Percentiles rank a stretch among this genome's conserved stretches.
Conservation (phyloP, 495 filamentous ascomycete genomes). For the Neurospora sp. region DNA sequence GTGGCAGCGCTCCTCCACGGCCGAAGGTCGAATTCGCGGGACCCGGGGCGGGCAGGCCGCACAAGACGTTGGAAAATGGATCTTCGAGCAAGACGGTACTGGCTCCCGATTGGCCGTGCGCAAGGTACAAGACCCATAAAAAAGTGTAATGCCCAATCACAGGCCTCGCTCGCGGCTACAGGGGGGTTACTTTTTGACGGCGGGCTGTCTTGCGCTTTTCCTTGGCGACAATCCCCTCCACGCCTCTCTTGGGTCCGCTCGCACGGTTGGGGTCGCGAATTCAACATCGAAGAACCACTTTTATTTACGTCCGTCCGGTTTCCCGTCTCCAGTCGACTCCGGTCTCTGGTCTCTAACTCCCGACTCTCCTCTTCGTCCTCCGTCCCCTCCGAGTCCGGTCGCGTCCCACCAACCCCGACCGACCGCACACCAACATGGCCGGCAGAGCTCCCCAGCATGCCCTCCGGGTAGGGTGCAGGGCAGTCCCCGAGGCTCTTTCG, state of each 20-base stretch:
- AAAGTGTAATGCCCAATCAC: not conserved
- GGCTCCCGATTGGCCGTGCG: not conserved
- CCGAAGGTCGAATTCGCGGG: not conserved
- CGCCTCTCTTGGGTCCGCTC: not conserved
- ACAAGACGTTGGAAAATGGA: not conserved
- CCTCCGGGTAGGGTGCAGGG: conserved; percentile 13
- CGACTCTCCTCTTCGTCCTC: not conserved
- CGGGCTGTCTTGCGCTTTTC: not conserved
- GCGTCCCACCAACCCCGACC: not conserved
- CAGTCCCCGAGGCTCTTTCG: conserved; percentile 6
- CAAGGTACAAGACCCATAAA: not conserved
- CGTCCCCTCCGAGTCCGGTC: not conserved
- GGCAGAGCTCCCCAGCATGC: conserved; percentile 2
- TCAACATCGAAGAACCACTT: conserved; percentile 1
- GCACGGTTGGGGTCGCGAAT: not conserved
- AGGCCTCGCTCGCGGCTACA: not conserved
- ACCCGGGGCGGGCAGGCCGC: not conserved
- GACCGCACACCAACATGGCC: conserved; percentile 11
- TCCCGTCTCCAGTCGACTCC: not conserved
- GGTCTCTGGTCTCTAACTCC: not conserved
- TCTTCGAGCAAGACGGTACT: not conserved
- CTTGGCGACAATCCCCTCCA: not conserved
- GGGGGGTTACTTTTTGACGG: not conserved
- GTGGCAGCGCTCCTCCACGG: not conserved
- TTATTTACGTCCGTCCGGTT: conserved; percentile 4